These are phyloP conservation scores for Candida tammaniensis DNA, from an alignment of 805 yeast genomes.

Conservation along the genomic window DNA sequence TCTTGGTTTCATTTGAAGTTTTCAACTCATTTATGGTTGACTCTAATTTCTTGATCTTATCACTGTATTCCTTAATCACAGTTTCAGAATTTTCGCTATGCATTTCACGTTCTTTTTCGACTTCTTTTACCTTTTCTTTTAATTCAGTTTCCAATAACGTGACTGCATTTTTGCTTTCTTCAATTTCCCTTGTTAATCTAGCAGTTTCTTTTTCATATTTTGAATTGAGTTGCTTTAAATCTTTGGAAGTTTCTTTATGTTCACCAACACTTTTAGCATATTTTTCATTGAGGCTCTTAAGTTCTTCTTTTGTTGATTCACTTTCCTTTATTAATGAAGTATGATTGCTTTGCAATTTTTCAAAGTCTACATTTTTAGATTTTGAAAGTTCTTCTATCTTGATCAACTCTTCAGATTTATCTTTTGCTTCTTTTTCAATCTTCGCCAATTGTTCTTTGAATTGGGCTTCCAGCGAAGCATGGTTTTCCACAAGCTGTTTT, in stretches of 20 bases:
- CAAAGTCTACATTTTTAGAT: not conserved
- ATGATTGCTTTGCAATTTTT: not conserved
- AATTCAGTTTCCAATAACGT: constrained; percentile 28
- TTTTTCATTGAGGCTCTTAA: constrained; percentile 9
- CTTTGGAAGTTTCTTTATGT: constrained; percentile 2
- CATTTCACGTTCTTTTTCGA: constrained; percentile 50
- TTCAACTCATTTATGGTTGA: constrained; percentile 19
- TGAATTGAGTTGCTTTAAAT: constrained; percentile 3
- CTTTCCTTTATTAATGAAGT: too few species aligned
- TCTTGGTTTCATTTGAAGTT: constrained; percentile 10
- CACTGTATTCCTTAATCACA: constrained; percentile 46
- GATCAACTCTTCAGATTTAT: not conserved
- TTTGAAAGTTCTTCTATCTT: not conserved
- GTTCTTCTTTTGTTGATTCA: not conserved
- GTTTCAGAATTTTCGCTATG: constrained; percentile 50
- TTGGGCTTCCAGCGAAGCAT: not conserved
- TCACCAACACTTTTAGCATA: not conserved
- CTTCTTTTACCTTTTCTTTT: constrained; percentile 36
- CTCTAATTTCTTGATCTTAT: constrained; percentile 44
- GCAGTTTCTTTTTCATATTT: constrained; percentile 5
- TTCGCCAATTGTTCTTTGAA: not conserved
- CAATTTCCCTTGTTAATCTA: constrained; percentile 10
- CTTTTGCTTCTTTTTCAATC: not conserved
- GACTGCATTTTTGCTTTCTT: constrained; percentile 26
- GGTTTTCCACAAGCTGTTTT: not conserved